phyloP scores from a whole-genome alignment of 345 rosid species.

The Rhizophora apiculata region DNA sequence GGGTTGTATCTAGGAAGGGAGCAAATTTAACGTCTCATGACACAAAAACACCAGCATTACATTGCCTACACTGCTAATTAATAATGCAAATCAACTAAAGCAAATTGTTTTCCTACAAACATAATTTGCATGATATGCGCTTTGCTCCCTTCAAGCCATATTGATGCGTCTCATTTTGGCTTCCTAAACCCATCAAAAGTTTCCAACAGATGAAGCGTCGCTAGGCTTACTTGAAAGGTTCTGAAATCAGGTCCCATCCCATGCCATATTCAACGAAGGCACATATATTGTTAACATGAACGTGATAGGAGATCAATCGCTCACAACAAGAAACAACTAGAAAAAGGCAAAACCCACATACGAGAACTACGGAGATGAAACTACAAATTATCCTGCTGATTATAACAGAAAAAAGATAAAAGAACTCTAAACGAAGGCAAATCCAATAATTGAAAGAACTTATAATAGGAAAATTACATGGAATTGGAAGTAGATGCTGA shows the following conservation, averaged over 20 bases:
- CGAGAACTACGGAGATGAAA: not conserved
- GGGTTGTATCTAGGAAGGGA: not conserved
- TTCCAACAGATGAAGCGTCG: not conserved
- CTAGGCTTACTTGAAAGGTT: not conserved
- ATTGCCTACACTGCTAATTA: not conserved
- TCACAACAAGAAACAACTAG: not conserved
- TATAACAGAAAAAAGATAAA: not conserved
- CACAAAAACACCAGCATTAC: not conserved
- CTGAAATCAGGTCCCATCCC: conserved; percentile 3
- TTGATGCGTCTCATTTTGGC: not conserved
- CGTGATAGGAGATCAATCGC: not conserved
- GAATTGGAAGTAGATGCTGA: conserved; percentile 38
- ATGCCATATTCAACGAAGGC: not conserved
- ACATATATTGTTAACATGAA: not conserved
- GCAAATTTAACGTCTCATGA: not conserved
- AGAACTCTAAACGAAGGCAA: not conserved
- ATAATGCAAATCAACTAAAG: no score
- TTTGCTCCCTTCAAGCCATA: not conserved
- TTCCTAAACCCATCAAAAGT: not conserved
- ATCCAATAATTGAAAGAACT: not conserved
- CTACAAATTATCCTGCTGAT: not conserved
- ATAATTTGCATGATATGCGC: no score
- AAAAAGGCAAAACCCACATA: not conserved
- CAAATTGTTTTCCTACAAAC: no score
- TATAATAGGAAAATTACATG: conserved; percentile 28